Conservation (phyloP, 352 stramenopile genomes). For the Phytopythium cucurbitacearum region DNA sequence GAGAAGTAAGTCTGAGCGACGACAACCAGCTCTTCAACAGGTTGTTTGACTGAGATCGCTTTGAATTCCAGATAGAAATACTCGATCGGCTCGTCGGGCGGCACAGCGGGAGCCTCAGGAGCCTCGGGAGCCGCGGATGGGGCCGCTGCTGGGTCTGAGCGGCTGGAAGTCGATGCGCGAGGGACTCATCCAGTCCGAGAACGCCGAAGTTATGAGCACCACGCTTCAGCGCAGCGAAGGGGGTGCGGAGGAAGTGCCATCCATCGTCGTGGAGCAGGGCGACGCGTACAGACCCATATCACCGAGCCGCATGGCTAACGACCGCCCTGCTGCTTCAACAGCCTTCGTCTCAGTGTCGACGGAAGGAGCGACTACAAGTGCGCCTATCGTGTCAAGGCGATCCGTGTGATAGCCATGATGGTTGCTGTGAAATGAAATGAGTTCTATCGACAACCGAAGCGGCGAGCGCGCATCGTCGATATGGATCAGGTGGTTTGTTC, state of each 20-base stretch:
- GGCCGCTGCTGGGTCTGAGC: slow-evolving; percentile 27
- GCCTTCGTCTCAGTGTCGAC: too few relatives aligned
- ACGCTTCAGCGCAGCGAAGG: slow-evolving; percentile 10
- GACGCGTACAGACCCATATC: slow-evolving; percentile 40
- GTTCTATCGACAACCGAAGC: background rate
- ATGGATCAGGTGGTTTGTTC: too few relatives aligned
- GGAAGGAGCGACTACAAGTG: too few relatives aligned
- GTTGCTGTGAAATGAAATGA: too few relatives aligned
- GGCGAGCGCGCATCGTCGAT: too few relatives aligned
- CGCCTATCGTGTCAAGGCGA: too few relatives aligned
- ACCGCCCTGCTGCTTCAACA: background rate
- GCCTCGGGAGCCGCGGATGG: slow-evolving; percentile 10
- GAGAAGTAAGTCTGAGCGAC: background rate
- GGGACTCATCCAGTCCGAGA: slow-evolving; percentile 37
- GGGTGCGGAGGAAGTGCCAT: slow-evolving; percentile 10
- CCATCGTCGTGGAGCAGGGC: slow-evolving; percentile 29
- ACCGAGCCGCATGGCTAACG: slow-evolving; percentile 12
- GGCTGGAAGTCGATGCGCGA: slow-evolving; percentile 51
- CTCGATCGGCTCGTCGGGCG: background rate
- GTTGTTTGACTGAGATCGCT: background rate
- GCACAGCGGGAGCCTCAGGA: background rate
- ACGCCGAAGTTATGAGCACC: slow-evolving; percentile 5
- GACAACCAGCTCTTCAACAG: too few relatives aligned
- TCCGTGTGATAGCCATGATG: too few relatives aligned
- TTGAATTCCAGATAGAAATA: background rate